Conservation (phyloP, 768 basidiomycete species). For the Scleroderma bovista region DNA sequence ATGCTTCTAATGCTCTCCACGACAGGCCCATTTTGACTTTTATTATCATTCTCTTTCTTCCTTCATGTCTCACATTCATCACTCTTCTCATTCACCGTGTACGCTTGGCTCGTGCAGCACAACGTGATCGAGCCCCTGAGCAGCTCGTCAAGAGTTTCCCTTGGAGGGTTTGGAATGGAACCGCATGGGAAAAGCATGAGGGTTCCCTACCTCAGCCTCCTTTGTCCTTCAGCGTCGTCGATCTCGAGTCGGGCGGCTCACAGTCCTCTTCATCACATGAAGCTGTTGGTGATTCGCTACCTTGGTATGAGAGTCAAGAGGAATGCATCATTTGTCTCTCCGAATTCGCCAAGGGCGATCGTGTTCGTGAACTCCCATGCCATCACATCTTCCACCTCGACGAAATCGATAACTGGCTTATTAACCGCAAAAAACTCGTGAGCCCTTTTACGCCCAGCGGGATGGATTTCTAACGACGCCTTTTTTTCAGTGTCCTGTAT, state of each 20-base stretch:
- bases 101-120: slow-evolving; percentile 75
- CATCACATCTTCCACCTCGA: slow-evolving; percentile 92
- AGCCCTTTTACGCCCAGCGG: slow-evolving; percentile 24
- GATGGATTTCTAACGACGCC: slow-evolving; percentile 3
- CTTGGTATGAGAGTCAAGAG: slow-evolving; percentile 76
- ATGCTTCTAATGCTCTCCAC: slow-evolving; percentile 3
- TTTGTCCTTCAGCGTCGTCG: slow-evolving; percentile 20
- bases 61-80: slow-evolving; percentile 81
- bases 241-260: slow-evolving; percentile 36
- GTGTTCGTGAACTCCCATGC: slow-evolving; percentile 88
- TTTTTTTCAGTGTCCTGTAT: slow-evolving; percentile 72
- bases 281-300: slow-evolving; percentile 25
- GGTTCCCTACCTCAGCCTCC: slow-evolving; percentile 22
- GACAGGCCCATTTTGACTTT: slow-evolving; percentile 79
- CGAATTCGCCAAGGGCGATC: slow-evolving; percentile 81
- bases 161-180: slow-evolving; percentile 79
- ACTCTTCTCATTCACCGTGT: slow-evolving; percentile 88
- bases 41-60: slow-evolving; percentile 82
- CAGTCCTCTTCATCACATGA: slow-evolving; percentile 23
- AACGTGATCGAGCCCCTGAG: slow-evolving; percentile 80
- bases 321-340: slow-evolving; percentile 95
- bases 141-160: slow-evolving; percentile 73
- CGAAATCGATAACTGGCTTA: slow-evolving; percentile 91
- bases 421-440: slow-evolving; percentile 89
- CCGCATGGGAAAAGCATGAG: slow-evolving; percentile 75